Base-by-base conservation (phyloP, 352 stramenopile genomes). In the Globisporangium rhizosaccharum region DNA sequence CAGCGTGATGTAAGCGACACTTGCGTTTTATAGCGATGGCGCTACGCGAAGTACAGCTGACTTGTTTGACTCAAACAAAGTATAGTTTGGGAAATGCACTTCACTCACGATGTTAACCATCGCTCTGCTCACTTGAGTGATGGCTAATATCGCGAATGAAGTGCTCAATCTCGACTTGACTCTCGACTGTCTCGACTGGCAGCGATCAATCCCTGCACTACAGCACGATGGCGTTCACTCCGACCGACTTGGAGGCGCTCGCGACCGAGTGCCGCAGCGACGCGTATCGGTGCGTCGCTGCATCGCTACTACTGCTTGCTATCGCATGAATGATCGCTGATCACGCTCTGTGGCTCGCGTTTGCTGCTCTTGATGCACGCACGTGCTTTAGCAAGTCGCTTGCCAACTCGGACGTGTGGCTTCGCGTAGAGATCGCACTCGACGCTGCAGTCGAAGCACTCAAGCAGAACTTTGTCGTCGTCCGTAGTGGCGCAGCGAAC, bases 211-310 rank as follows among this genome's bases (percentile, higher is more conserved):
- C 39, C 12, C 39, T 14, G 14, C 39, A 1, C n/a, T 45, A 3
- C 23, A 6, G 3, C 4, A 45, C 17, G 39, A 45, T 49, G 46
- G 23, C 23, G 23, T 23, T 23, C 23, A 56, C 10, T 20, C 3
- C 28, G 33, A 73, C 71, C 63, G 68, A 85, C 63, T 76, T 88
- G 20, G 72, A 85, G 65, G 71, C 65, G 63, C 66, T 88, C 53
- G 81, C 76, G 18, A 44, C 65, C 51, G 62, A 81, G 59, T 88
- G 81, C 67, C 78, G 70, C 49, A 68, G 73, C 53, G 60, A 62
- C 20, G 39, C 61, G 51, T 87, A 84, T 57, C 76, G 78, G 81
- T 86, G 70, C 58, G 63, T 61, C 0, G 1, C n/a, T 39, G 37
- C 25, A 11, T 30, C 9, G 2, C 2, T 44, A 15, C 0, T 61